Conservation (phyloP, 441 rosid species). For the Daphne laureola region DNA sequence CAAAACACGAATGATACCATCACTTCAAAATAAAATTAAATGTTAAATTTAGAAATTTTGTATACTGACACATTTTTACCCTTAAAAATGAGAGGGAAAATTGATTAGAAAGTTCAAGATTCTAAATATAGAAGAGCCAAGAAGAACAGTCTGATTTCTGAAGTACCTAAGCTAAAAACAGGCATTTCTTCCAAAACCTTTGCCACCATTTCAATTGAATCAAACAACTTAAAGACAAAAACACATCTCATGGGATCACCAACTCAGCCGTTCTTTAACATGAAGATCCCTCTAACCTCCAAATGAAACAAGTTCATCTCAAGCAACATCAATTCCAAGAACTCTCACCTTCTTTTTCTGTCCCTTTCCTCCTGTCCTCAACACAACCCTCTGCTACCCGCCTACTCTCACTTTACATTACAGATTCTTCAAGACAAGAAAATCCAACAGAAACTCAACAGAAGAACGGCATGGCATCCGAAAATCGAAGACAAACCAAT, state of each 20-base stretch:
- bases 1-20: no score
- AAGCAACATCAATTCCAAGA: slow-evolving; percentile 12
- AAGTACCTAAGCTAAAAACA: no score
- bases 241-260: slow-evolving; percentile 1
- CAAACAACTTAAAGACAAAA: slow-evolving; percentile 19
- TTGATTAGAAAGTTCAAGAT: no score
- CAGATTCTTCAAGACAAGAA: slow-evolving; percentile 4
- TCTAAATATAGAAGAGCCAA: no score
- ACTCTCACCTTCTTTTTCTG: slow-evolving; percentile 7
- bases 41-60: no score
- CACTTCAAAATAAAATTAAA: no score
- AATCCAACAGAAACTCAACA: slow-evolving; percentile 13
- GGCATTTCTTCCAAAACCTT: no score
- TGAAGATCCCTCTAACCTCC: slow-evolving; percentile 14
- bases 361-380: slow-evolving; percentile 5
- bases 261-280: slow-evolving; percentile 3
- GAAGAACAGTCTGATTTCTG: no score
- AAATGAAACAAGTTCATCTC: slow-evolving; percentile 10
- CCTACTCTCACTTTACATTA: slow-evolving; percentile 6
- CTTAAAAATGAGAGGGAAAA: no score
- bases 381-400: neutral
- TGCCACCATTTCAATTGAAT: slow-evolving; percentile 14
- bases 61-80: no score
- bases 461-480: slow-evolving; percentile 21
- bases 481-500: slow-evolving; percentile 21